These are phyloP conservation scores for Fragaria iinumae DNA, from an alignment of 306 rosid species.

Conservation along the genomic window DNA sequence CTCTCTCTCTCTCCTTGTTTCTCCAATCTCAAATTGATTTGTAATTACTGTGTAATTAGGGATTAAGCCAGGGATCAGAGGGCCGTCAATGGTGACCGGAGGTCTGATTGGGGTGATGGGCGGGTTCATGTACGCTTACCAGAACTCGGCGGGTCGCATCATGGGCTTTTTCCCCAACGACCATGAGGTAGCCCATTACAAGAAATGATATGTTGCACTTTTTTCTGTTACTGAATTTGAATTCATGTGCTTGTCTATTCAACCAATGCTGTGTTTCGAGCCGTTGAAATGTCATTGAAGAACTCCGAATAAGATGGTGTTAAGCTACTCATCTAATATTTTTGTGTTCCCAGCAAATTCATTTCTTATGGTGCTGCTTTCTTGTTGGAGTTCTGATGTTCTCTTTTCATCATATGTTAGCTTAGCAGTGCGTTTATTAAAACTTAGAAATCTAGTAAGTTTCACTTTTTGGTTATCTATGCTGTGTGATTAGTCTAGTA, in stretches of 20 bases:
- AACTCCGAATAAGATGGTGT: neutral
- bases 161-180: conserved; percentile 97
- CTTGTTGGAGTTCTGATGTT: neutral
- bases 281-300: neutral
- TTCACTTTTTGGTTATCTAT: neutral
- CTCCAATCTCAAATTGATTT: neutral
- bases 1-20: no score
- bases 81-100: conserved; percentile 97
- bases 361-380: neutral
- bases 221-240: neutral
- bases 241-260: neutral
- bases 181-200: conserved; percentile 79
- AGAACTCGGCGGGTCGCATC: conserved; percentile 82
- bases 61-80: conserved; percentile 89
- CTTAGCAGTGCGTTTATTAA: neutral
- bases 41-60: conserved; percentile 32
- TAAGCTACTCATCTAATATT: neutral
- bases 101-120: conserved; percentile 90
- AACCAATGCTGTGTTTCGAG: neutral
- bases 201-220: conserved; percentile 39
- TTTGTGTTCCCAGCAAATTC: neutral
- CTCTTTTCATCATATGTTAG: neutral
- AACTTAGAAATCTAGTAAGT: neutral
- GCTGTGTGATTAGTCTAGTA: neutral
- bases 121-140: conserved; percentile 95